A percentile compares a stretch with the other conserved stretches of the same genome.
Conservation (phyloP, 2,329 filamentous ascomycete species). For the Calonectria leucothoes region DNA sequence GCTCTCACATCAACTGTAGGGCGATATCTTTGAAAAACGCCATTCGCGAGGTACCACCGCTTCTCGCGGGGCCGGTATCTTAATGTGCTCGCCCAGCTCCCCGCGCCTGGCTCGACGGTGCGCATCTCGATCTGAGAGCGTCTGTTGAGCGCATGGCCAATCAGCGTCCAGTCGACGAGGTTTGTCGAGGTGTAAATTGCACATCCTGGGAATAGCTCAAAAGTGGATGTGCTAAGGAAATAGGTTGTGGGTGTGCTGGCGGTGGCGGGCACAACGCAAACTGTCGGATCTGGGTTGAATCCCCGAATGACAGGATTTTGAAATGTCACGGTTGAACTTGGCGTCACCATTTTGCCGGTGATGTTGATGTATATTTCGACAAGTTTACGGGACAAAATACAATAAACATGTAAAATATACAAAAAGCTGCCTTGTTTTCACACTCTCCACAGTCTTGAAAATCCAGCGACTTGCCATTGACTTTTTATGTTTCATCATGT, state of each 20-base stretch:
- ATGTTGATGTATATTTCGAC: no score
- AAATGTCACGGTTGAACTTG: conserved; percentile 34
- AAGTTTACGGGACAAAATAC: no score
- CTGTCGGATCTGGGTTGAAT: conserved; percentile 72
- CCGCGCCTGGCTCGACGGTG: conserved; percentile 62
- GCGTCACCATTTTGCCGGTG: conserved; percentile 16
- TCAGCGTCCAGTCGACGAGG: conserved; percentile 63
- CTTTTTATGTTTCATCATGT: not conserved
- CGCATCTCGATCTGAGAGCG: conserved; percentile 63
- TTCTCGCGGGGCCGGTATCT: conserved; percentile 53
- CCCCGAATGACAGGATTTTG: conserved; percentile 67
- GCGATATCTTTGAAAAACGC: conserved; percentile 56
- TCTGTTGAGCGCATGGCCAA: conserved; percentile 63
- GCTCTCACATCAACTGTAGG: conserved; percentile 48
- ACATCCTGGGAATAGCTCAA: conserved; percentile 72
- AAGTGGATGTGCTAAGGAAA: conserved; percentile 71
- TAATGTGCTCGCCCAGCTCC: conserved; percentile 61
- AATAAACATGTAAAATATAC: not conserved
- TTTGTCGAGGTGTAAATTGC: conserved; percentile 69
- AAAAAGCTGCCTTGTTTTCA: not conserved
- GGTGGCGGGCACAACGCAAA: conserved; percentile 50
- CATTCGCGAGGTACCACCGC: conserved; percentile 59
- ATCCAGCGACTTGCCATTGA: not conserved
- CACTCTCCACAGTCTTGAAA: not conserved
- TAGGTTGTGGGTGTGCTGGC: conserved; percentile 50